Evolutionary conservation across 2,329 filamentous ascomycete genomes (phyloP), one percentile per base, ranked within the genome.

Genomic region (Penicillium oxalicum): DNA sequence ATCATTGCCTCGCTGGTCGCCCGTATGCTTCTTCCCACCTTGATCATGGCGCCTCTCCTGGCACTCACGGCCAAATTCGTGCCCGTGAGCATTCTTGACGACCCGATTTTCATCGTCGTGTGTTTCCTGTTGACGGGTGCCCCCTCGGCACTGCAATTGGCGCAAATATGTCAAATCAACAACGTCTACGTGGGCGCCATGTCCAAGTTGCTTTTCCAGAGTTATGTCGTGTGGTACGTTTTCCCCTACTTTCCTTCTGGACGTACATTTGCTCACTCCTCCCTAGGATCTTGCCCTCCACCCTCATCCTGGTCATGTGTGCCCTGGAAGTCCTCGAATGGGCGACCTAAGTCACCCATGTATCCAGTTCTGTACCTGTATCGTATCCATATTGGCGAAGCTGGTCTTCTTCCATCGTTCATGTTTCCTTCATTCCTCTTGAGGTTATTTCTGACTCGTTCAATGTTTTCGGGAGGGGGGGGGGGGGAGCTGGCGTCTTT

Each of bases 81-180:
- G 26, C 89, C 89, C 2, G 80, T 98, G 63, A 94, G 88, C 74
- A 97, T 98, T 60, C 76, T 98, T 32, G 93, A 94, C 66, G 93
- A 98, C 65, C 93, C 93, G 8, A 98, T 98, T 61, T 98, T 98
- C 69, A 84, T 98, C 58, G 88, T 98, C 58, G 93, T 98, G 33
- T 96, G 91, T 72, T 98, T 97, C 78, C 77, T 98, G 56, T 86
- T 98, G 57, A 91, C 89, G 0, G 93, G 93, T 33, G 93, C 93
- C 3, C 93, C 93, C 5, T 94, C 87, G 54, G 93, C 93, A 26
- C 77, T 98, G 55, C 93, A 98, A 72, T 75, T 98, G 63, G 91
- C 93, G 5, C 93, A 98, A 73, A 98, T 98, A 52, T 98, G 93
- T 73, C 93, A 97, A 77, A 87, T 97, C 73, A 98, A 98, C 70